These are phyloP conservation scores for Bisporella sp. DNA, from an alignment of 2,329 filamentous ascomycete species.

Conservation along the genomic window DNA sequence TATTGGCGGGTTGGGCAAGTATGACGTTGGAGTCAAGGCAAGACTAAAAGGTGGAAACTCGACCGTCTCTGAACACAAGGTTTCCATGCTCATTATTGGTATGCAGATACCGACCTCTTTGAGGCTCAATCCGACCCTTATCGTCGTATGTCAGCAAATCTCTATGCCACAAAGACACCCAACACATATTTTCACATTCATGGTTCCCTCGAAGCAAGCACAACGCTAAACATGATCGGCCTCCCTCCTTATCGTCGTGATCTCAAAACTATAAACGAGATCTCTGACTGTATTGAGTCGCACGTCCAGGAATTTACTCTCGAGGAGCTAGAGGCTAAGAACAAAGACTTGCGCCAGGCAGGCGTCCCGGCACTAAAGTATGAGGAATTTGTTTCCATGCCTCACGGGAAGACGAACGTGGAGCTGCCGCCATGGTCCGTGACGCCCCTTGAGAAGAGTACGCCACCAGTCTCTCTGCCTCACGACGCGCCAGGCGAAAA, in stretches of 20 bases:
- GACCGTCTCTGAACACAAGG: neutral
- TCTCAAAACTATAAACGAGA: slow-evolving; percentile 51
- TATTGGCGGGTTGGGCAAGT: slow-evolving; percentile 44
- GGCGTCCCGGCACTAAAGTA: slow-evolving; percentile 53
- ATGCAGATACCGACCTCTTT: slow-evolving; percentile 62
- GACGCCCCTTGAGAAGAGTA: slow-evolving; percentile 37
- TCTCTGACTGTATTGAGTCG: slow-evolving; percentile 51
- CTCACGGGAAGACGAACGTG: slow-evolving; percentile 32
- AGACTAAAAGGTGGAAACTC: slow-evolving; percentile 32
- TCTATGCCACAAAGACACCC: slow-evolving; percentile 60
- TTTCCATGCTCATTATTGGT: no score
- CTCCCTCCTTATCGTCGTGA: slow-evolving; percentile 54
- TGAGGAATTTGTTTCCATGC: slow-evolving; percentile 40
- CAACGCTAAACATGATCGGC: slow-evolving; percentile 63
- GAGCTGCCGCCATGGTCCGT: slow-evolving; percentile 40
- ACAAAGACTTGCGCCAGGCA: slow-evolving; percentile 48
- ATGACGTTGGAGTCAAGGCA: slow-evolving; percentile 38
- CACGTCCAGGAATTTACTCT: slow-evolving; percentile 48
- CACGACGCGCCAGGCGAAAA: slow-evolving; percentile 6
- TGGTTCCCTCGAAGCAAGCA: slow-evolving; percentile 65
- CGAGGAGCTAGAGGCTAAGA: slow-evolving; percentile 50
- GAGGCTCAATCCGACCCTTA: slow-evolving; percentile 65
- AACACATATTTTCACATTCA: slow-evolving; percentile 71
- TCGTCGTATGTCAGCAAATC: slow-evolving; percentile 63
- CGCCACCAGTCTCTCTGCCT: slow-evolving; percentile 34